phyloP scores from a whole-genome alignment of 306 rosid genomes.

The Trifolium subterraneum region DNA sequence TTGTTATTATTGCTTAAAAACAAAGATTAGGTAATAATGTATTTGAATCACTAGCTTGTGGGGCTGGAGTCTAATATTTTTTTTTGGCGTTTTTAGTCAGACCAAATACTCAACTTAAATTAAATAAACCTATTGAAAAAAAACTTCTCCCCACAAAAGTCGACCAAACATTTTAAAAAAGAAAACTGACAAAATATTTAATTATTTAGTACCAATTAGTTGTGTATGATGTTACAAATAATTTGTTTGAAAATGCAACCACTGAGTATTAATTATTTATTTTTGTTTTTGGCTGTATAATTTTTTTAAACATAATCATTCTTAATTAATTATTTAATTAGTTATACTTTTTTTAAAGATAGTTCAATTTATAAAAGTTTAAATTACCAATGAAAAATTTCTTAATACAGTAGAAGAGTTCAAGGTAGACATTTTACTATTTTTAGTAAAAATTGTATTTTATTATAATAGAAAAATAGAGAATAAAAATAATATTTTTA shows the following conservation, averaged over 20 bases:
- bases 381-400: too few species aligned
- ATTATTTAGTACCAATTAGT: constrained; percentile 28
- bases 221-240: constrained; percentile 17
- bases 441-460: too few species aligned
- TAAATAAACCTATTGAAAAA: not conserved
- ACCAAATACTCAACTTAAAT: constrained; percentile 21
- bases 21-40: constrained; percentile 45
- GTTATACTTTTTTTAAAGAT: too few species aligned
- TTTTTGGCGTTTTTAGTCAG: constrained; percentile 22
- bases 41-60: constrained; percentile 41
- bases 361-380: too few species aligned
- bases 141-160: constrained; percentile 38
- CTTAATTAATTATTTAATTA: not conserved
- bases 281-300: too few species aligned
- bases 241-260: constrained; percentile 38
- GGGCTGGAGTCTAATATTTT: constrained; percentile 39
- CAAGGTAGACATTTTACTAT: too few species aligned
- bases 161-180: constrained; percentile 10
- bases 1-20: constrained; percentile 39
- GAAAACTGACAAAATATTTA: constrained; percentile 20
- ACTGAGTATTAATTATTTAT: not conserved
- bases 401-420: too few species aligned
- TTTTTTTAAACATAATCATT: not conserved
- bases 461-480: too few species aligned
- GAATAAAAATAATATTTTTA: too few species aligned